A percentile compares a stretch with the other conserved stretches of the same genome.
These are phyloP conservation scores for Solioccasus polychromus DNA, from an alignment of 768 basidiomycete genomes.

Conservation along the genomic window DNA sequence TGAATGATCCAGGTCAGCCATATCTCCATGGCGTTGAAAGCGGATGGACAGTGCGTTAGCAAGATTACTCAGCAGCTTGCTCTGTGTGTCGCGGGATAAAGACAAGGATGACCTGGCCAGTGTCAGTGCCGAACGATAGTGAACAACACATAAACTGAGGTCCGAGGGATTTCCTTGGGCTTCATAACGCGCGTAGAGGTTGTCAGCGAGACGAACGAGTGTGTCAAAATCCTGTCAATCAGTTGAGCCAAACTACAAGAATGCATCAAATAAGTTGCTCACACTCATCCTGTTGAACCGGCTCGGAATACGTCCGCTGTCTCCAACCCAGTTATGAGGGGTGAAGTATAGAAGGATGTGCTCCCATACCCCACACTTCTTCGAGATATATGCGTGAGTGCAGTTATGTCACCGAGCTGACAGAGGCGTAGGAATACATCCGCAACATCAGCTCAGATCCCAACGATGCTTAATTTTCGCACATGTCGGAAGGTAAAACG, in stretches of 20 bases:
- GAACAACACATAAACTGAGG: slow-evolving; percentile 25
- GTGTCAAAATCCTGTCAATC: slow-evolving; percentile 19
- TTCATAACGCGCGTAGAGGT: slow-evolving; percentile 25
- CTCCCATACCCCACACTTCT: not conserved
- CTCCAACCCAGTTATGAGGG: not conserved
- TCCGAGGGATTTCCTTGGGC: slow-evolving; percentile 18
- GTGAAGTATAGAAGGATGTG: slow-evolving; percentile 1
- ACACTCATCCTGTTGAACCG: slow-evolving; percentile 21
- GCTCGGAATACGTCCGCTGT: too few species aligned
- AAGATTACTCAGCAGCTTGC: slow-evolving; percentile 28
- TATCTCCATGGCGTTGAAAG: slow-evolving; percentile 25
- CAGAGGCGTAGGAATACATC: slow-evolving; percentile 9
- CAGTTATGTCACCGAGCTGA: slow-evolving; percentile 14
- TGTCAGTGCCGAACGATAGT: slow-evolving; percentile 26
- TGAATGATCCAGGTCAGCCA: slow-evolving; percentile 26
- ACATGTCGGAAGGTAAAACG: slow-evolving; percentile 2
- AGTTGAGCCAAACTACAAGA: not conserved
- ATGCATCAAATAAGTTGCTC: slow-evolving; percentile 1
- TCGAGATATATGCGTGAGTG: slow-evolving; percentile 18
- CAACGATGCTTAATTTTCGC: not conserved
- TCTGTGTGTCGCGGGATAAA: slow-evolving; percentile 18
- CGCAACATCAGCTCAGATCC: slow-evolving; percentile 1
- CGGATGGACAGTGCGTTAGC: slow-evolving; percentile 27
- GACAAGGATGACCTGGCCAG: slow-evolving; percentile 16
- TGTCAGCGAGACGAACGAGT: slow-evolving; percentile 24